Conservation (phyloP, 2,329 filamentous ascomycete species). For the Setomelanomma holmii region DNA sequence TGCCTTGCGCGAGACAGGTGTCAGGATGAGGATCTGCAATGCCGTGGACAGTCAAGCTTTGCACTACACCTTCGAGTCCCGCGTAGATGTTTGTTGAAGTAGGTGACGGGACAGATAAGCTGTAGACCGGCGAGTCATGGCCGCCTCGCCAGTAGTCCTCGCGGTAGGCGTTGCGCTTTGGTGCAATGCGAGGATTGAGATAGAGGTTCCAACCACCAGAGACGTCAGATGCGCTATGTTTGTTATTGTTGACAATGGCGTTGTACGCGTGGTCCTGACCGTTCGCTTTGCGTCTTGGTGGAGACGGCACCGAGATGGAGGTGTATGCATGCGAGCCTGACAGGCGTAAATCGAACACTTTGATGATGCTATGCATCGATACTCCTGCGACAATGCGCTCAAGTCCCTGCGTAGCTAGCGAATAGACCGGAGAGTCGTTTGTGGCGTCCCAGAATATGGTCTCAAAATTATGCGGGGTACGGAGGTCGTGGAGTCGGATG, state of each 20-base stretch:
- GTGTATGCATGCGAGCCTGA: conserved; percentile 51
- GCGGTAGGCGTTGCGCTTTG: conserved; percentile 19
- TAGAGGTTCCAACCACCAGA: conserved; percentile 56
- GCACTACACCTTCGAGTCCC: conserved; percentile 55
- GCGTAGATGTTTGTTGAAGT: conserved; percentile 56
- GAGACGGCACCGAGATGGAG: conserved; percentile 30
- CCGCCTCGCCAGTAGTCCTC: conserved; percentile 24
- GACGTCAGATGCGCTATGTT: conserved; percentile 3
- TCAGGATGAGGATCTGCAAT: conserved; percentile 54
- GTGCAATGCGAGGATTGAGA: conserved; percentile 47
- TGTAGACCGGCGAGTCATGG: conserved; percentile 55
- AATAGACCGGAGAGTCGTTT: conserved; percentile 66
- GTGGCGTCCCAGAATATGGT: conserved; percentile 62
- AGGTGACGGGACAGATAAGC: conserved; percentile 54
- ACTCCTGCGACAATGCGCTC: conserved; percentile 65
- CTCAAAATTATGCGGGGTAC: conserved; percentile 58
- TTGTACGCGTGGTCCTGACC: conserved; percentile 22
- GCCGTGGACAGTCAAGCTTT: conserved; percentile 54
- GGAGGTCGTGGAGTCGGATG: conserved; percentile 66
- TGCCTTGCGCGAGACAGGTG: conserved; percentile 39
- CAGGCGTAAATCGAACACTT: conserved; percentile 68
- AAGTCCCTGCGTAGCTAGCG: conserved; percentile 62
- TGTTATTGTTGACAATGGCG: conserved; percentile 13
- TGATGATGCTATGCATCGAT: conserved; percentile 64
- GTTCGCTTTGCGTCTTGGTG: conserved; percentile 3